Evolutionary conservation across 495 filamentous ascomycete species (phyloP).

Genomic region (Penicillium canariense): DNA sequence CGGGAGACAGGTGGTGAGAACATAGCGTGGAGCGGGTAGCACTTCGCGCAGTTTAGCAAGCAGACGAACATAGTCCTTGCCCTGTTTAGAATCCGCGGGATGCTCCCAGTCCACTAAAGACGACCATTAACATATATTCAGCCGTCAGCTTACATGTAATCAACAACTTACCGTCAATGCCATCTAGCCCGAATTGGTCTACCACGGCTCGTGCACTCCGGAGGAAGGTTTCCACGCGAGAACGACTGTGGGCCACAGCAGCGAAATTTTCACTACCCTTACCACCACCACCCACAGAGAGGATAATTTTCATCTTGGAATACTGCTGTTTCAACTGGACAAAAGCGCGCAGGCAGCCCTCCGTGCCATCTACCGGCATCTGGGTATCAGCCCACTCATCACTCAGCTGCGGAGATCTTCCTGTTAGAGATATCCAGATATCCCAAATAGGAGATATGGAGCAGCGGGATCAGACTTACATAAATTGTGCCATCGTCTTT

Average conservation of each 20-base stretch:
- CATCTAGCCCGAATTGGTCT: constrained; percentile 74
- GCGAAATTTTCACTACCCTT: constrained; percentile 78
- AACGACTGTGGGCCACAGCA: constrained; percentile 60
- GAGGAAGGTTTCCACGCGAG: constrained; percentile 67
- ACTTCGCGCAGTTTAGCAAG: constrained; percentile 65
- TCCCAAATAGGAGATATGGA: constrained; percentile 2
- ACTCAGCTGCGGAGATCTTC: constrained; percentile 57
- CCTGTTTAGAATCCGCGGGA: constrained; percentile 65
- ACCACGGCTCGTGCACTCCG: constrained; percentile 68
- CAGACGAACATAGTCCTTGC: constrained; percentile 69
- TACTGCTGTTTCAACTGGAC: constrained; percentile 70
- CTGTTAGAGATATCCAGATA: constrained; percentile 14
- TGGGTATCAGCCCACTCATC: constrained; percentile 84
- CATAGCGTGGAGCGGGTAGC: constrained; percentile 70
- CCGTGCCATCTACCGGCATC: constrained; percentile 73
- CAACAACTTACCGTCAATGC: constrained; percentile 68
- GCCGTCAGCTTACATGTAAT: neutral
- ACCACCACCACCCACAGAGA: constrained; percentile 85
- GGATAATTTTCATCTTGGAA: constrained; percentile 71
- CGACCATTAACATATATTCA: neutral
- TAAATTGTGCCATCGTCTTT: constrained; percentile 77
- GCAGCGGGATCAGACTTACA: constrained; percentile 46
- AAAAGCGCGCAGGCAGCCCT: constrained; percentile 77
- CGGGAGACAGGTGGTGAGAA: constrained; percentile 80
- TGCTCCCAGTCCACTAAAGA: constrained; percentile 86